Percentiles rank a stretch among this genome's conserved stretches.
Conservation (phyloP, 306 rosid species). For the Glycine tomentella region DNA sequence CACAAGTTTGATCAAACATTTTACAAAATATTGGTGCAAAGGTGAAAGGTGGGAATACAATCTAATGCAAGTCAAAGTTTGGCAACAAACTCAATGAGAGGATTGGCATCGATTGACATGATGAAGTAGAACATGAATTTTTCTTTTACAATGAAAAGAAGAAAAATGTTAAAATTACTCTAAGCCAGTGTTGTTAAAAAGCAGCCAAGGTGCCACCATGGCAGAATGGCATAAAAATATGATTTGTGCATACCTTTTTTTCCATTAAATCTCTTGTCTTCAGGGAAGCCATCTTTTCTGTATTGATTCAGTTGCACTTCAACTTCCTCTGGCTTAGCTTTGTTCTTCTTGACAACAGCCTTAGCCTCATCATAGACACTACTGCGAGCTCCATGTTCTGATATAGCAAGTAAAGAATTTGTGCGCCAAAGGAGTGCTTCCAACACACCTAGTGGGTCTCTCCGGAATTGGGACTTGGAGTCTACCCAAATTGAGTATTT, state of each 20-base stretch:
- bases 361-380: constrained; percentile 93
- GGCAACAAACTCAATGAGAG: constrained; percentile 15
- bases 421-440: constrained; percentile 94
- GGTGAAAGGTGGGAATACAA: background rate
- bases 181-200: background rate
- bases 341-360: constrained; percentile 95
- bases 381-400: constrained; percentile 98
- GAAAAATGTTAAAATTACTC: background rate
- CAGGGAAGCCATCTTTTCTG: constrained; percentile 81
- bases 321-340: constrained; percentile 96
- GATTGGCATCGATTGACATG: constrained; percentile 5
- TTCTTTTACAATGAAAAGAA: background rate
- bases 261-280: constrained; percentile 83
- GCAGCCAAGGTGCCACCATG: too few species aligned
- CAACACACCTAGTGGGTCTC: constrained; percentile 93
- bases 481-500: constrained; percentile 98
- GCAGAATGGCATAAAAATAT: constrained; percentile 3
- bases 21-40: constrained; percentile 14
- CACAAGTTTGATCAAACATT: constrained; percentile 41
- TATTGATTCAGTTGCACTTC: constrained; percentile 84
- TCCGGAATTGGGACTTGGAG: constrained; percentile 94
- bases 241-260: constrained; percentile 71
- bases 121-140: background rate
- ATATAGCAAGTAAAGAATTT: constrained; percentile 79
- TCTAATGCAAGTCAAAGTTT: constrained; percentile 29